Percentiles rank a stretch among this genome's conserved stretches.
Conservation (phyloP, 352 stramenopile genomes). For the Proteromonas lacertae region DNA sequence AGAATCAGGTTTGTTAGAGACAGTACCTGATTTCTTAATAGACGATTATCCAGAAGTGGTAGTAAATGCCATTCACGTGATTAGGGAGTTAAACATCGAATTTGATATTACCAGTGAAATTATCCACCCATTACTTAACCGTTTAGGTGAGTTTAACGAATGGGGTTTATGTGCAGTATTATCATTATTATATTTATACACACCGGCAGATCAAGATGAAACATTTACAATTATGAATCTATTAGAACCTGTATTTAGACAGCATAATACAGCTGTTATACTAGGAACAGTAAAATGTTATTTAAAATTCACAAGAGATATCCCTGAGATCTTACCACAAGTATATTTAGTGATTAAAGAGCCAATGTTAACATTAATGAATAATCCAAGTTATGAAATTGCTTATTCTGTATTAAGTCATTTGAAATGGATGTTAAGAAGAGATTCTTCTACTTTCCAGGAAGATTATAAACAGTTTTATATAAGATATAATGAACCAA, state of each 20-base stretch:
- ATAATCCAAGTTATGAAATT: slow-evolving; percentile 47
- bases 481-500: slow-evolving; percentile 80
- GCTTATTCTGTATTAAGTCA: slow-evolving; percentile 84
- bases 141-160: slow-evolving; percentile 93
- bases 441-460: slow-evolving; percentile 50
- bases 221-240: slow-evolving; percentile 93
- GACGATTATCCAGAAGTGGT: no score
- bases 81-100: no score
- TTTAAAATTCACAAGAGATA: slow-evolving; percentile 63
- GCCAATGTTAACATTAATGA: slow-evolving; percentile 85
- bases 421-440: slow-evolving; percentile 63
- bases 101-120: slow-evolving; percentile 82
- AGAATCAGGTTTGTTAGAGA: no score
- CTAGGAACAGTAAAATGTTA: slow-evolving; percentile 83
- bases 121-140: slow-evolving; percentile 79
- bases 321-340: slow-evolving; percentile 32
- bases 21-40: no score
- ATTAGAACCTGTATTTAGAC: slow-evolving; percentile 43
- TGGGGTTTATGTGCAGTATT: slow-evolving; percentile 87
- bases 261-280: slow-evolving; percentile 72
- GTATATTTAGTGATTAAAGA: slow-evolving; percentile 56
- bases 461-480: slow-evolving; percentile 79
- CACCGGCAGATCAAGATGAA: slow-evolving; percentile 51
- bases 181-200: slow-evolving; percentile 58
- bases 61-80: no score